Evolutionary conservation across 768 basidiomycete species (phyloP).

Genomic region (Hemileccinum impolitum): DNA sequence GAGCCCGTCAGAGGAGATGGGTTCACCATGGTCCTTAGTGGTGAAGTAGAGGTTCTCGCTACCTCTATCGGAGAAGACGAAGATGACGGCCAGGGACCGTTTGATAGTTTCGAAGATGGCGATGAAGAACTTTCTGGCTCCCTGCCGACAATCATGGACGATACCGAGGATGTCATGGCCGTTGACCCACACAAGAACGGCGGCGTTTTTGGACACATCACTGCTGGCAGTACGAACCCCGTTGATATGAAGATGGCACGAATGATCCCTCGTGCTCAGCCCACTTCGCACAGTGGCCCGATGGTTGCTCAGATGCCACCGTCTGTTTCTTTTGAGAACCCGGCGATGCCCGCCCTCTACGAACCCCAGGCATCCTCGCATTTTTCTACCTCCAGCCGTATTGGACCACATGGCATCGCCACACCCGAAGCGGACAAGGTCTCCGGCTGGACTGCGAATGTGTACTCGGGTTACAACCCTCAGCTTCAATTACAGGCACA

Average conservation of each 20-base stretch:
- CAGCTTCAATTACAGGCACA: slow-evolving; percentile 31
- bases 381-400: slow-evolving; percentile 20
- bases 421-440: slow-evolving; percentile 27
- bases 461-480: slow-evolving; percentile 26
- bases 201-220: slow-evolving; percentile 28
- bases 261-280: slow-evolving; percentile 22
- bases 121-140: slow-evolving; percentile 37
- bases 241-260: slow-evolving; percentile 24
- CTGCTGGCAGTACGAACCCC: slow-evolving; percentile 32
- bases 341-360: slow-evolving; percentile 44
- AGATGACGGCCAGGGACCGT: slow-evolving; percentile 42
- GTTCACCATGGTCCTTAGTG: slow-evolving; percentile 65
- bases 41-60: slow-evolving; percentile 65
- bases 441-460: slow-evolving; percentile 29
- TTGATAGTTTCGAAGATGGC: slow-evolving; percentile 38
- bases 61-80: slow-evolving; percentile 54
- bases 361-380: slow-evolving; percentile 37
- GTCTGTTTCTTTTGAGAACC: slow-evolving; percentile 50
- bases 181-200: slow-evolving; percentile 31
- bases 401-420: slow-evolving; percentile 19
- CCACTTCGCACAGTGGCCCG: slow-evolving; percentile 34
- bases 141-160: slow-evolving; percentile 27
- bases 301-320: slow-evolving; percentile 44
- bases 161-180: slow-evolving; percentile 30
- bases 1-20: slow-evolving; percentile 71